These are phyloP conservation scores for Ustilago sp. DNA, from an alignment of 1,284 basidiomycete genomes.

Conservation along the genomic window DNA sequence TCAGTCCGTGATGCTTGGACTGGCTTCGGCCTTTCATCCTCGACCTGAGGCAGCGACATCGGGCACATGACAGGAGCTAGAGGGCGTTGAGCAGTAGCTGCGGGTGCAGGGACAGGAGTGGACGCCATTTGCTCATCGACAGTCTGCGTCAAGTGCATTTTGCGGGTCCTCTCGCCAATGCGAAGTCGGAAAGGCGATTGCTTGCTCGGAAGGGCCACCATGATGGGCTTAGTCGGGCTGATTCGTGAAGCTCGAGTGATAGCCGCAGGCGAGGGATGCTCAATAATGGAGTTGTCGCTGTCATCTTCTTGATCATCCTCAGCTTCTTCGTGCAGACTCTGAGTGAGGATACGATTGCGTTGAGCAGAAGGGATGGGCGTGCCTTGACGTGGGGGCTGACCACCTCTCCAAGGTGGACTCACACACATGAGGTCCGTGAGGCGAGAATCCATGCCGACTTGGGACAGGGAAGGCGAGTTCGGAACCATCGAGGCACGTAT, in stretches of 20 bases:
- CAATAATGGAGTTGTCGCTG: slow-evolving; percentile 14
- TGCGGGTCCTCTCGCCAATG: slow-evolving; percentile 5
- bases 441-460: slow-evolving; percentile 52
- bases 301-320: slow-evolving; percentile 11
- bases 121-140: slow-evolving; percentile 14
- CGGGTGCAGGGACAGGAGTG: slow-evolving; percentile 21
- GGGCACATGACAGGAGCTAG: slow-evolving; percentile 11
- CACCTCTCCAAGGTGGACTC: slow-evolving; percentile 40
- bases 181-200: slow-evolving; percentile 37
- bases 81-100: slow-evolving; percentile 6
- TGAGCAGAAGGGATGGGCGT: slow-evolving; percentile 39
- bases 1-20: slow-evolving; percentile 3
- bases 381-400: slow-evolving; percentile 23
- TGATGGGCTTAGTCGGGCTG: slow-evolving; percentile 6
- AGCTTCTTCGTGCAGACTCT: slow-evolving; percentile 1
- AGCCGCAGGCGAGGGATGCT: slow-evolving; percentile 19
- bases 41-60: slow-evolving; percentile 10
- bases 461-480: slow-evolving; percentile 37
- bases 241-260: slow-evolving; percentile 10
- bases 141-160: not conserved
- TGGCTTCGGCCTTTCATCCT: not conserved
- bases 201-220: slow-evolving; percentile 10
- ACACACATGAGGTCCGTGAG: slow-evolving; percentile 48
- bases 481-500: slow-evolving; percentile 14
- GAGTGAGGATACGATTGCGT: slow-evolving; percentile 26